Base-by-base conservation (phyloP, 805 yeast species). In the Ogataea wickerhamii region DNA sequence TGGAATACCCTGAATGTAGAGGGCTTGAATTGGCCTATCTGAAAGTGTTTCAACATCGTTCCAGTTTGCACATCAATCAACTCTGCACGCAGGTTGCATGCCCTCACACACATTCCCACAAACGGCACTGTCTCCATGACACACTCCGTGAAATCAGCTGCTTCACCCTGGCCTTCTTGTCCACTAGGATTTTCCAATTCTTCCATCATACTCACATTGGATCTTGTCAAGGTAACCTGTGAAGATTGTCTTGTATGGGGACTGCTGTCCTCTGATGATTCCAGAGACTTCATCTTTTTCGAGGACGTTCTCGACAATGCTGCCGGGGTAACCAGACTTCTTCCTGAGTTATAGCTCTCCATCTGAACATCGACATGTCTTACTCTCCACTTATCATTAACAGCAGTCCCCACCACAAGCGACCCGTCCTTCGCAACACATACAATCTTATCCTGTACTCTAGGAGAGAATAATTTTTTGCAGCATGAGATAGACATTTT, bases 41-140 rank as follows among this genome's bases (percentile, higher is more conserved):
- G 61, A 49, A 86, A 73, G 28, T 68, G 72, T 45, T 76, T 77
- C 37, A 87, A 64, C 26, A 84, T 61, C 0, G 80, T 77, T 5
- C 95, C 95, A 0, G 89, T 78, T 54, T 81, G 88, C 25, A 82
- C 78, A 63, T 87, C 95, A 38, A 84, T 71, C 45, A 83, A 60
- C 47, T 84, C 87, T 1, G 87, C 86, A 24, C 57, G 61, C 11
- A 66, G 56, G 12, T 74, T 73, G 34, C 67, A 66, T 1, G 85
- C 82, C 29, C 82, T 63, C 5, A 84, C 71, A 34, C 82, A 64
- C 83, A 84, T 78, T 16, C 91, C 89, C 25, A 83, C 82, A 63
- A 82, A 83, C 7, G 83, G 77, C 19, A 83, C 76, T 7, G 78
- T 57, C 11, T 73, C 75, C 41, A 80, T 65, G 0, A 71, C 66